Base-by-base conservation (phyloP, 2,329 filamentous ascomycete species). In the Sporothrix mexicana region DNA sequence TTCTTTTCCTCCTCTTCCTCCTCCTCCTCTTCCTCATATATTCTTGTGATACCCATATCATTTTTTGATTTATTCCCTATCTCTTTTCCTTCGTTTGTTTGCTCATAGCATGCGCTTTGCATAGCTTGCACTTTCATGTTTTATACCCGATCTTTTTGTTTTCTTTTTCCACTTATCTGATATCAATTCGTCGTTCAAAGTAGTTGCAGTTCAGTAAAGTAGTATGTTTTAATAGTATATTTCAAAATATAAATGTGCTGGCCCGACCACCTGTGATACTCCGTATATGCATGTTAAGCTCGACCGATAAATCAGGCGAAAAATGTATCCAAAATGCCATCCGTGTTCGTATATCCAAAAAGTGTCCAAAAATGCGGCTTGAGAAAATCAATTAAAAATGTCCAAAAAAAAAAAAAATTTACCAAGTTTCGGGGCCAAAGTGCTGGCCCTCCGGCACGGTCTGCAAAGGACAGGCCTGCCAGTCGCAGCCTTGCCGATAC, bases 401-500 rank as follows among this genome's bases (percentile, higher is more conserved):
- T 25, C 36, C 51, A 9, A 25, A 12, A 10, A 55, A 25, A 7
- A 15, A 20, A n/a, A 13, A 15, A 20, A 12, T 49, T 67, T 45
- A 90, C 89, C 90, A 91, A 1, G 77, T 82, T 72, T 87, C 85
- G 1, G 90, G 90, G 0, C 92, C 92, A 80, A 94, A 94, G 73
- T 83, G 87, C 30, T 86, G 85, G 0, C 91, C 92, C 15, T 89
- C 86, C 0, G 85, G 83, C 5, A 96, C 86, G 0, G 81, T 85
- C 72, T 85, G 88, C 78, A 92, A 95, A 0, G 92, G 82, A 80
- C 93, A 96, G 59, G 92, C 93, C 79, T 90, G 86, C 93, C 93
- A 96, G 83, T 96, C 93, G 80, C 93, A 96, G 23, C 93, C 93
- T 80, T 90, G 86, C 81, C 94, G 95, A 80, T 94, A 94, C 5